These are phyloP conservation scores for Dioscorea alata DNA, from an alignment of 106 monocot genomes.

Conservation along the genomic window DNA sequence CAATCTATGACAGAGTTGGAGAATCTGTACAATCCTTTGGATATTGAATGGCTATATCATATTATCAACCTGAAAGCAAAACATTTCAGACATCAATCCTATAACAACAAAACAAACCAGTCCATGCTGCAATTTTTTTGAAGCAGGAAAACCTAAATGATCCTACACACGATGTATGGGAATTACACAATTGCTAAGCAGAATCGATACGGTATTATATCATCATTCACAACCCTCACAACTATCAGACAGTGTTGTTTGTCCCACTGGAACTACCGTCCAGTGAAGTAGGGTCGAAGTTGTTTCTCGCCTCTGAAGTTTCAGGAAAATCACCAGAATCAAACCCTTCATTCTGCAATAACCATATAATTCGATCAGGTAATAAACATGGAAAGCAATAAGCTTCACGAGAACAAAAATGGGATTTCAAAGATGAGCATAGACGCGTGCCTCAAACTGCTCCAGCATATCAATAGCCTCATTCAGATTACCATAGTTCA, in stretches of 20 bases:
- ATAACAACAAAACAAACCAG: too few species aligned
- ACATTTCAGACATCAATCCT: too few species aligned
- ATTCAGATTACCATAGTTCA: slow-evolving; percentile 7
- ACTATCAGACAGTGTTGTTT: not conserved
- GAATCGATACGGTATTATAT: not conserved
- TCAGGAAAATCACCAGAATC: not conserved
- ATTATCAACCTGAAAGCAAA: too few species aligned
- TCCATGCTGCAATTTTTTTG: not conserved
- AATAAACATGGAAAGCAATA: too few species aligned
- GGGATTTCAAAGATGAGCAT: too few species aligned
- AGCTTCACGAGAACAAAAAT: not conserved
- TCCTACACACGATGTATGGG: not conserved
- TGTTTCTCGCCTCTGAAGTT: not conserved
- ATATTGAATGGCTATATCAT: too few species aligned
- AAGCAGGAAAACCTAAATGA: not conserved
- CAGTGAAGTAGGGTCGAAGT: not conserved
- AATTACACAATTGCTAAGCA: not conserved
- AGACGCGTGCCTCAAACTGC: slow-evolving; percentile 12
- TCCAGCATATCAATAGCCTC: slow-evolving; percentile 12
- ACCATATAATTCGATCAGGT: not conserved
- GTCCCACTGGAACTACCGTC: slow-evolving; percentile 5
- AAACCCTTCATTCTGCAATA: not conserved
- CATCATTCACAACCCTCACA: not conserved
- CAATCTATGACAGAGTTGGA: too few species aligned
- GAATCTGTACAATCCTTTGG: too few species aligned